A percentile compares a stretch with the other conserved stretches of the same genome.
Conservation (phyloP, 352 stramenopile genomes). For the Plasmopara viticola region DNA sequence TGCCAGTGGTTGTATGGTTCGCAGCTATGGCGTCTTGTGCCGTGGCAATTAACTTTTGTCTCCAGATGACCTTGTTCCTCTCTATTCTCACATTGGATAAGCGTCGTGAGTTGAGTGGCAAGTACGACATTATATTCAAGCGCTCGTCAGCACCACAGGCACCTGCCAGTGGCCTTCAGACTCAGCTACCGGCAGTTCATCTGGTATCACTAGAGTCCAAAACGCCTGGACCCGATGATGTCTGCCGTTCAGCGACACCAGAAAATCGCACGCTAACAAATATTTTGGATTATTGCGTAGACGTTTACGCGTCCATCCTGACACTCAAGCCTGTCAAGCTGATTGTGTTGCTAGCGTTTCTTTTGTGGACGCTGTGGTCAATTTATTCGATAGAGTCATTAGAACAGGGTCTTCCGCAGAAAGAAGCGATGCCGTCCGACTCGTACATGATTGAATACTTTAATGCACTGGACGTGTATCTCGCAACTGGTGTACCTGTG, state of each 20-base stretch:
- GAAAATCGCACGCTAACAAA: conserved; percentile 20
- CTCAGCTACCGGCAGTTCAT: conserved; percentile 15
- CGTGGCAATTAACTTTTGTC: conserved; percentile 51
- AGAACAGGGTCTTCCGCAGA: conserved; percentile 50
- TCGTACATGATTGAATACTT: conserved; percentile 73
- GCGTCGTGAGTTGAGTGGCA: conserved; percentile 45
- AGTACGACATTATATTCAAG: conserved; percentile 48
- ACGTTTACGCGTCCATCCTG: conserved; percentile 43
- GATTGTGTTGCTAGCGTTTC: conserved; percentile 39
- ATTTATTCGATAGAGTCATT: conserved; percentile 50
- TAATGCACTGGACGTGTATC: conserved; percentile 43
- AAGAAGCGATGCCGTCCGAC: conserved; percentile 52
- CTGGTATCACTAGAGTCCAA: conserved; percentile 29
- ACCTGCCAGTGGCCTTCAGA: conserved; percentile 11
- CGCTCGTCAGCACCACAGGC: conserved; percentile 12
- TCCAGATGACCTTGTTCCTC: conserved; percentile 60
- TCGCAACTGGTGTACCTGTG: conserved; percentile 49
- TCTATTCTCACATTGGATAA: conserved; percentile 61
- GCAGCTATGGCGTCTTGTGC: conserved; percentile 50
- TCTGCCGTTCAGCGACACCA: conserved; percentile 4
- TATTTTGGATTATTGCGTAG: conserved; percentile 35
- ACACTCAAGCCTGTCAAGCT: conserved; percentile 45
- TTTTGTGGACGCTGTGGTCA: conserved; percentile 37
- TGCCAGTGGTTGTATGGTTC: conserved; percentile 66
- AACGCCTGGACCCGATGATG: conserved; percentile 16